Percentiles rank a stretch among this genome's conserved stretches.
Conservation (phyloP, 2,329 filamentous ascomycete genomes). For the Fusarium anguioides region DNA sequence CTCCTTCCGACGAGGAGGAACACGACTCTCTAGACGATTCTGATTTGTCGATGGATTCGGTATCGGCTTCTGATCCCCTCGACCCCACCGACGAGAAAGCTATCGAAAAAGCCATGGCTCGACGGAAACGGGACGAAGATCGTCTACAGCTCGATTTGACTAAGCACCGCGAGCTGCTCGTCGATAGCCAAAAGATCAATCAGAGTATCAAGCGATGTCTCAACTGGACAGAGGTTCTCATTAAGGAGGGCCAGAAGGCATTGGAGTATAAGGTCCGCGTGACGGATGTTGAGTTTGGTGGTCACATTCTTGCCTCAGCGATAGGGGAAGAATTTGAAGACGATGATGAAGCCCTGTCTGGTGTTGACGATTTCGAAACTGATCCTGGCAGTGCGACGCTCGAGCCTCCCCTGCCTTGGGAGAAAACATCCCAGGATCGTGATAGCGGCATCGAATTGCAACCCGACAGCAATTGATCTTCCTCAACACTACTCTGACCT, state of each 20-base stretch:
- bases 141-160: slow-evolving; percentile 85
- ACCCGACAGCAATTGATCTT: slow-evolving; percentile 50
- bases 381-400: slow-evolving; percentile 36
- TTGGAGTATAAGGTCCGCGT: slow-evolving; percentile 83
- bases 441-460: slow-evolving; percentile 65
- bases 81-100: slow-evolving; percentile 53
- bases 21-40: slow-evolving; percentile 66
- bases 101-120: slow-evolving; percentile 45
- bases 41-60: slow-evolving; percentile 57
- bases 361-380: slow-evolving; percentile 26
- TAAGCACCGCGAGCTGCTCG: slow-evolving; percentile 87
- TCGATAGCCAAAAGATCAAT: slow-evolving; percentile 95
- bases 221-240: slow-evolving; percentile 88
- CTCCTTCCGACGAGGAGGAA: slow-evolving; percentile 55
- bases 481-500: not conserved
- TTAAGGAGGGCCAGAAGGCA: slow-evolving; percentile 88
- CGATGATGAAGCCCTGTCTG: slow-evolving; percentile 35
- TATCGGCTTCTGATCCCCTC: slow-evolving; percentile 47
- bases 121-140: slow-evolving; percentile 81
- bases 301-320: slow-evolving; percentile 75
- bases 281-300: slow-evolving; percentile 84
- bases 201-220: slow-evolving; percentile 91
- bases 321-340: slow-evolving; percentile 68
- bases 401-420: slow-evolving; percentile 48
- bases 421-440: slow-evolving; percentile 58